These are phyloP conservation scores for Dryas integrifolia DNA, from an alignment of 331 rosid genomes.

Conservation along the genomic window DNA sequence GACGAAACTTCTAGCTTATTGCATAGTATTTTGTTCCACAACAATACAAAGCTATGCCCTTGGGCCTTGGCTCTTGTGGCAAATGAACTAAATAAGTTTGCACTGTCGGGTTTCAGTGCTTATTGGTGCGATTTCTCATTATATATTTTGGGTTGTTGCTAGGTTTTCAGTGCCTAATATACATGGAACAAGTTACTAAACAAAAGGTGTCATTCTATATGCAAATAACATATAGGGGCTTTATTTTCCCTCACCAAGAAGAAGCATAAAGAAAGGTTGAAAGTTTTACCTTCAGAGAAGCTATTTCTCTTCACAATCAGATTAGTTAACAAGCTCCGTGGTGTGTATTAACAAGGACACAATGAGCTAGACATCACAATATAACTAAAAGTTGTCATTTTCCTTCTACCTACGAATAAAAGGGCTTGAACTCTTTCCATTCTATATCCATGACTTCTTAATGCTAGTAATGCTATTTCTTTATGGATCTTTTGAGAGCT, in stretches of 20 bases:
- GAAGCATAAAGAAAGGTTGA: neutral
- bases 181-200: neutral
- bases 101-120: neutral
- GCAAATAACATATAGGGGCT: neutral
- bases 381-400: neutral
- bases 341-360: neutral
- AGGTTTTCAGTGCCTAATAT: neutral
- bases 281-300: neutral
- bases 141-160: no score
- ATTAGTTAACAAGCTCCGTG: neutral
- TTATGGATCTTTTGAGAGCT: neutral
- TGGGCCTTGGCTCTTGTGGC: neutral
- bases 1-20: neutral
- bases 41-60: neutral
- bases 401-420: no score
- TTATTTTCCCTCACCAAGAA: neutral
- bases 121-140: neutral
- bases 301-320: neutral
- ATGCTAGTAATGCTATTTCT: neutral
- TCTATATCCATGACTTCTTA: neutral
- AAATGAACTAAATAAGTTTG: neutral
- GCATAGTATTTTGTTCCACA: neutral
- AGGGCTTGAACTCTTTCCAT: neutral
- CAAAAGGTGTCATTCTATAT: neutral
- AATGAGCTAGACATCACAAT: neutral